Base-by-base conservation (phyloP, 1,139 yeast species). In the Zygoascus hellenicus region DNA sequence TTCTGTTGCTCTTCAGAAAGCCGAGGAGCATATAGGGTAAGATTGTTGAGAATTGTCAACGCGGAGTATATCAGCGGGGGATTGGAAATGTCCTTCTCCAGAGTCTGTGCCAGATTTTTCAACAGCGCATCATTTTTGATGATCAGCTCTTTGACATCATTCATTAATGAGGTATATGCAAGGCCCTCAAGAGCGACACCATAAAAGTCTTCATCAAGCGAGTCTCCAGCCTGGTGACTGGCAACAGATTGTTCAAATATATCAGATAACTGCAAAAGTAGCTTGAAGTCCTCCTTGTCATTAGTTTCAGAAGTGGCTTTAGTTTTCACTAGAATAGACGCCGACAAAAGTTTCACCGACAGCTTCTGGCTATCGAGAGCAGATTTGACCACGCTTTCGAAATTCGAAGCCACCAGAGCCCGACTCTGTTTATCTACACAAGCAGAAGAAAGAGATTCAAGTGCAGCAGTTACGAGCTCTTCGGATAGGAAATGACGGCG, bases 151-250 rank as follows among this genome's bases (percentile, higher is more conserved):
- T 65, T 63, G 33, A 67, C 69, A 11, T 56, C 48, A 3, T 60
- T 51, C 19, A 64, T 51, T 19, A 62, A 41, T 4, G 70, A 60
- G 2, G 72, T 61, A 47, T 66, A 64, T 2, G 71, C 69, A 31
- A 68, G 59, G 1, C 70, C 71, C 48, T 69, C 72, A 31, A 67
- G 43, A 2, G 70, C 69, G 11, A 56, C 51, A 36, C 58, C 56
- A 38, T 53, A 54, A 31, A 48, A 50, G 29, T 48, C 48, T 13
- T 34, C 35, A 14, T 38, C 38, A 3, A 38, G 38, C 9, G 37
- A 17, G 9, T 16, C 3, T 2, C 17, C 29, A 14, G 16, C 37
- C 5, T 16, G 43, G 17, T 33, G 42, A 13, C 14, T 32, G n/a
- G 54, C 52, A 5, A 61, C 42, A 5, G 54, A 52, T 11, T 54